Evolutionary conservation across 1,139 yeast genomes (phyloP).

Genomic region (Torulaspora pretoriensis): DNA sequence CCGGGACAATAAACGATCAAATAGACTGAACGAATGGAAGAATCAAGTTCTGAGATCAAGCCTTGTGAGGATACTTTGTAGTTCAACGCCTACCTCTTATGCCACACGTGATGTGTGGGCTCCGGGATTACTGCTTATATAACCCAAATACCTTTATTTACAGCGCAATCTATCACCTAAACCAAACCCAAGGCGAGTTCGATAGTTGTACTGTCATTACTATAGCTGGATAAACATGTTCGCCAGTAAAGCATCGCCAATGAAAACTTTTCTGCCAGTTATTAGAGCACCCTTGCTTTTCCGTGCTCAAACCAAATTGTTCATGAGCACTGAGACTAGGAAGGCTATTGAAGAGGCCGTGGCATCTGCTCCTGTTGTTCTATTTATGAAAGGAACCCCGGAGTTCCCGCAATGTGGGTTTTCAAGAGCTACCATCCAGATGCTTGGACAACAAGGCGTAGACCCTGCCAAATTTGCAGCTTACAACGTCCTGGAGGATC

Average conservation of each 20-base stretch:
- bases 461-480: constrained; percentile 97
- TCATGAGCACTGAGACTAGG: constrained; percentile 71
- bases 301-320: constrained; percentile 21
- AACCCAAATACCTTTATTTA: too few relatives aligned
- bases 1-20: too few relatives aligned
- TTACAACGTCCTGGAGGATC: constrained; percentile 91
- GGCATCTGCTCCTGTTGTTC: constrained; percentile 83
- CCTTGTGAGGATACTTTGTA: too few relatives aligned
- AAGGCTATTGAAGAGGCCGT: constrained; percentile 84
- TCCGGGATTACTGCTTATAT: too few relatives aligned
- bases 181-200: too few relatives aligned
- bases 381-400: constrained; percentile 96
- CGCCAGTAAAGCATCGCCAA: background rate
- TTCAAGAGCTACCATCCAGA: constrained; percentile 88
- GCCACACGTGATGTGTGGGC: too few relatives aligned
- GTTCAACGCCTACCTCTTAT: too few relatives aligned
- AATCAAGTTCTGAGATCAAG: too few relatives aligned
- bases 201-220: background rate
- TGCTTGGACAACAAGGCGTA: constrained; percentile 94
- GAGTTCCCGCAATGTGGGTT: constrained; percentile 98
- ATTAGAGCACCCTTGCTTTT: background rate
- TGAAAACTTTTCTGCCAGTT: constrained; percentile 1
- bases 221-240: background rate
- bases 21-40: too few relatives aligned
- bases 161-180: too few relatives aligned